Percentiles rank a stretch among this genome's conserved stretches.
These are phyloP conservation scores for Blastobotrys americana DNA, from an alignment of 805 yeast genomes.

Conservation along the genomic window DNA sequence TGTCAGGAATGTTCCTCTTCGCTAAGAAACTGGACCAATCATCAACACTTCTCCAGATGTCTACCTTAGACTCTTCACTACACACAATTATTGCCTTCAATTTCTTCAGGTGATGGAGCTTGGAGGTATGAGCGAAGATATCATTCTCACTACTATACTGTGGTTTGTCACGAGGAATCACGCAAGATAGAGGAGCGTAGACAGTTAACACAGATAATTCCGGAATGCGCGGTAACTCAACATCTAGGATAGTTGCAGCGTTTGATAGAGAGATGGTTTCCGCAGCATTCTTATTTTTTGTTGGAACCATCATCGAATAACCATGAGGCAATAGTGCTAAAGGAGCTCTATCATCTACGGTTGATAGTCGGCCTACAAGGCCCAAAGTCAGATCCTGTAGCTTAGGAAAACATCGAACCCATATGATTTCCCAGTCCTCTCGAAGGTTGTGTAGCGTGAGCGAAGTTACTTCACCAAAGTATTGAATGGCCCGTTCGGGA, in stretches of 20 bases:
- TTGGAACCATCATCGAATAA: background rate
- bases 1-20: background rate
- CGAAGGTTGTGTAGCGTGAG: constrained; percentile 1
- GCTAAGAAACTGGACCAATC: background rate
- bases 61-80: background rate
- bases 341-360: background rate
- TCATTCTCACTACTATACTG: background rate
- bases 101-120: background rate
- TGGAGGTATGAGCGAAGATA: background rate
- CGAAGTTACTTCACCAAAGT: background rate
- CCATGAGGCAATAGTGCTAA: background rate
- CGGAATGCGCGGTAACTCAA: background rate
- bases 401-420: background rate
- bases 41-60: background rate
- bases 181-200: background rate
- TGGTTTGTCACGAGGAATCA: constrained; percentile 1
- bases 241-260: background rate
- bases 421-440: background rate
- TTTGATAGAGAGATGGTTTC: background rate
- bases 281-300: background rate
- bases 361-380: constrained; percentile 1
- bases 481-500: background rate
- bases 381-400: constrained; percentile 1
- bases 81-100: constrained; percentile 1
- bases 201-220: background rate